These are phyloP conservation scores for Colletotrichum sp. DNA, from an alignment of 2,329 filamentous ascomycete genomes.

Conservation along the genomic window DNA sequence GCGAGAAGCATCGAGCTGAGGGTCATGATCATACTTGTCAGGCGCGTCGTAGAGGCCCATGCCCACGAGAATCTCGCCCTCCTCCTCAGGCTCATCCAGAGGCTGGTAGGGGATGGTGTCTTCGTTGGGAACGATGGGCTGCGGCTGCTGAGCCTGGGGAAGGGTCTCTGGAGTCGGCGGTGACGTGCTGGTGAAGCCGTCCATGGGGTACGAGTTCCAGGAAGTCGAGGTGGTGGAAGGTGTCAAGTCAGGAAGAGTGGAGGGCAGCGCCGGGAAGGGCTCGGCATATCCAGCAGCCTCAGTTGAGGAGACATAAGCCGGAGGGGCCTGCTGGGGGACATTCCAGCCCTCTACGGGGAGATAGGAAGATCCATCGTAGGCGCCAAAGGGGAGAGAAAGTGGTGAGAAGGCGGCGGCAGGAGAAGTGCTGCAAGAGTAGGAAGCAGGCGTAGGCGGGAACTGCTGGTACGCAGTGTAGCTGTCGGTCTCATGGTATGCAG, in stretches of 20 bases:
- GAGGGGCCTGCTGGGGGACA: conserved; percentile 31
- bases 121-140: conserved; percentile 50
- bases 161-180: conserved; percentile 67
- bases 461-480: conserved; percentile 45
- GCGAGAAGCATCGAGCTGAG: conserved; percentile 58
- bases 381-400: conserved; percentile 50
- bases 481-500: conserved; percentile 46
- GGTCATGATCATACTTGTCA: conserved; percentile 56
- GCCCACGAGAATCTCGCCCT: conserved; percentile 77
- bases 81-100: conserved; percentile 57
- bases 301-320: conserved; percentile 30
- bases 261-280: conserved; percentile 32
- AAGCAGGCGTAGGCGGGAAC: conserved; percentile 56
- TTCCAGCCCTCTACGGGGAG: conserved; percentile 44
- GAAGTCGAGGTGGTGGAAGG: conserved; percentile 24
- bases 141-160: conserved; percentile 53
- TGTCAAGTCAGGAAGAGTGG: conserved; percentile 14
- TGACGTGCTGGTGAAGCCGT: conserved; percentile 52
- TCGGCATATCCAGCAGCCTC: conserved; percentile 31
- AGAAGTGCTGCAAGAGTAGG: conserved; percentile 64
- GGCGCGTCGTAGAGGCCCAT: conserved; percentile 83
- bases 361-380: conserved; percentile 42
- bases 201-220: conserved; percentile 52
- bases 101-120: conserved; percentile 54
- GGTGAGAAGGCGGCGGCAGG: conserved; percentile 61